Base-by-base conservation (phyloP, 2,329 filamentous ascomycete genomes). In the Hypoxylon sp. region DNA sequence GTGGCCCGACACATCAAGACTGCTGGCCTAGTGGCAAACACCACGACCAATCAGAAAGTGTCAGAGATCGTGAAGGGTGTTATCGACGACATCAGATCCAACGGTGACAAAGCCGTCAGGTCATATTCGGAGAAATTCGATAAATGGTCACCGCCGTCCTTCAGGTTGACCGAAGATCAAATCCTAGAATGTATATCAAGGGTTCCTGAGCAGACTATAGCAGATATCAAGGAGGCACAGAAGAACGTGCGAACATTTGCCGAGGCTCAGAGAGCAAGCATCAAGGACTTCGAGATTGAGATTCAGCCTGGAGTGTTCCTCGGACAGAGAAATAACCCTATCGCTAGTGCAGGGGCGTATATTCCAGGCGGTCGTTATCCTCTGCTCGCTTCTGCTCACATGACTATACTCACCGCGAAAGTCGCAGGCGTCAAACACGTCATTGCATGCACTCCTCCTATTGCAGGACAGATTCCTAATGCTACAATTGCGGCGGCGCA, bases 351-450 rank as follows among this genome's bases (percentile, higher is more conserved):
- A 9, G 85, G 85, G 33, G 80, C 81, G 77, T 84, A 76, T 67
- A 85, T 86, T 44, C 84, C 84, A 0, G 85, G 84, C 4, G 84
- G 85, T 3, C 80, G 85, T 5, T 87, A 87, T 66, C 84, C 85
- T 0, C 79, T 87, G 2, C 82, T 87, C 2, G 85, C 85, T 1
- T 84, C 82, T 6, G 84, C 84, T 2, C 85, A 87, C 73, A 87
- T 87, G 85, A 87, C 85, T 1, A 86, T 87, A 51, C 73, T 86
- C 3, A 87, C 85, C 0, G 85, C 85, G 22, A 87, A 87, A 71
- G 83, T 84, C 3, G 85, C 85, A 4, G 85, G 85, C 2, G 84
- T 87, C 1, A 77, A 77, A n/a, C 76, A 83, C 54, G 84, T 87
- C 3, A 79, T 85, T 5, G 84, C 77, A 11, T 86, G 83, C 73